Evolutionary conservation across 2,329 filamentous ascomycete species (phyloP), one percentile per base, ranked within the genome.

Genomic region (Alternaria sp.): DNA sequence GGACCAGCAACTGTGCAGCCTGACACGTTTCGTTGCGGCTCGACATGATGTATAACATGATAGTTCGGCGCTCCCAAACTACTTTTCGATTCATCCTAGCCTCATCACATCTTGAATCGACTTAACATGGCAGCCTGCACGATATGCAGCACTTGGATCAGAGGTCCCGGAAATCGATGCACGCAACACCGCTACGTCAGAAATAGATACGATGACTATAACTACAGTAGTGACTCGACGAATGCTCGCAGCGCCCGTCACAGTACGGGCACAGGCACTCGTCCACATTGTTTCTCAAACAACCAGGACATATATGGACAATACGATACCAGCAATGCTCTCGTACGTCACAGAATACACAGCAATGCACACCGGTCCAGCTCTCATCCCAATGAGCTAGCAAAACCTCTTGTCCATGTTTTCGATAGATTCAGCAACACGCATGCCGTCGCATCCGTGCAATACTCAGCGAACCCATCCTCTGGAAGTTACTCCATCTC

Each of bases 111-210:
- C 16, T 14, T 14, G 12, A 5, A 28, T 18, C 34, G 32, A 6
- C 9, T 44, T n/a, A 63, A 25, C 6, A 66, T 73, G 70, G 60
- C 63, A 18, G 61, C 34, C 53, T 73, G 61, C 41, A 54, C 18
- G 3, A 34, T 20, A 2, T 71, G 66, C 30, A 62, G 48, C 2
- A 40, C 44, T 0, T n/a, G 43, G 30, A 63, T 64, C 43, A 54
- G 57, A 44, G 66, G 69, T 18, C 55, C 53, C 12, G 66, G 65
- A 38, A 52, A 18, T n/a, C 44, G 60, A 30, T 73, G 69, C 48
- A 48, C 38, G 11, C 56, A 59, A 27, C 67, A 57, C 11, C n/a
- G 41, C 7, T 55, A 49, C 25, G 28, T 30, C 22, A 49, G 43
- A 20, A 38, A 18, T 12, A n/a, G 5, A 20, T 43, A 59, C 36